phyloP scores from a whole-genome alignment of 495 filamentous ascomycete genomes.

The Apiosordaria backusii region DNA sequence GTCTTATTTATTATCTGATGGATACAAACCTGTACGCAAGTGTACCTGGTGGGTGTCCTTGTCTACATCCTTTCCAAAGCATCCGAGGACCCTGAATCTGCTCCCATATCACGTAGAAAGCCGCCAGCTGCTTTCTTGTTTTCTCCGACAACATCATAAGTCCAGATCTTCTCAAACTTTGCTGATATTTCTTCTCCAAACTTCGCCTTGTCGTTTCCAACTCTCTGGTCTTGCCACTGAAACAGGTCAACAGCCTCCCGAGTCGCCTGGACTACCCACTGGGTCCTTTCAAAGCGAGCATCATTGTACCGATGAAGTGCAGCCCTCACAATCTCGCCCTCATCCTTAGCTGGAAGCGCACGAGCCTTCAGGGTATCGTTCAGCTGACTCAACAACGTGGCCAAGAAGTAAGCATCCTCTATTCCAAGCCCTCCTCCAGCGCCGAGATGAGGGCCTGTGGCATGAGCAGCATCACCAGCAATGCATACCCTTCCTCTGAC shows the following conservation, averaged over 20 bases:
- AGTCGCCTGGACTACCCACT: constrained; percentile 36
- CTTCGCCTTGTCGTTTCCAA: constrained; percentile 28
- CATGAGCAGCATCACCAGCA: constrained; percentile 47
- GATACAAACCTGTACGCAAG: no score
- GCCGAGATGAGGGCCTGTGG: constrained; percentile 47
- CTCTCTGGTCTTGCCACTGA: constrained; percentile 35
- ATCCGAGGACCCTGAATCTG: background rate
- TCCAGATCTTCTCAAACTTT: constrained; percentile 40
- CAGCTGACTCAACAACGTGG: constrained; percentile 36
- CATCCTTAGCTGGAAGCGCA: background rate
- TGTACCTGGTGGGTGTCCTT: no score
- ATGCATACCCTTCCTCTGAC: constrained; percentile 39
- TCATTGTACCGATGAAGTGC: constrained; percentile 41
- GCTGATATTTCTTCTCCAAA: constrained; percentile 31
- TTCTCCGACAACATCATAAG: constrained; percentile 31
- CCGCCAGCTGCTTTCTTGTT: background rate
- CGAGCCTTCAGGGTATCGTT: constrained; percentile 1
- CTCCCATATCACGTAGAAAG: background rate
- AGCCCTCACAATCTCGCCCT: constrained; percentile 20
- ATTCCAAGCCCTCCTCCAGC: constrained; percentile 55
- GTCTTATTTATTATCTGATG: background rate
- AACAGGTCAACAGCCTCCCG: constrained; percentile 39
- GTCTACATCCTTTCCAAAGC: background rate
- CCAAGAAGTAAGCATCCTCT: constrained; percentile 50
- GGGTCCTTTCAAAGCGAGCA: constrained; percentile 36